A percentile compares a stretch with the other conserved stretches of the same genome.
These are phyloP conservation scores for Calonectria ilicicola DNA, from an alignment of 2,329 filamentous ascomycete species.

Conservation along the genomic window DNA sequence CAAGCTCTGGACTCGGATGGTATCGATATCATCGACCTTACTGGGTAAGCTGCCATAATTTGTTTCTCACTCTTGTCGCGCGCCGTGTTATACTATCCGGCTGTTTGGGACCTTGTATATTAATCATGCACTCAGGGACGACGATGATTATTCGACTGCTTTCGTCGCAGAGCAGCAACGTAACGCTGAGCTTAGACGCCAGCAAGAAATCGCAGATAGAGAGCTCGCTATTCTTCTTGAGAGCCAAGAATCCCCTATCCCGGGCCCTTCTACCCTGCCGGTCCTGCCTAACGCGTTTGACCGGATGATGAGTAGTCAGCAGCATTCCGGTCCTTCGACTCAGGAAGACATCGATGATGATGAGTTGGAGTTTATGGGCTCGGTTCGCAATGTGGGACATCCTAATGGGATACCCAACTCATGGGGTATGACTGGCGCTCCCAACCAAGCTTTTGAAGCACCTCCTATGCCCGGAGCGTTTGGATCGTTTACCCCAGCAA, in stretches of 20 bases:
- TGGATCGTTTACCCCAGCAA: constrained; percentile 5
- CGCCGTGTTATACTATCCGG: neutral
- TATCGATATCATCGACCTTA: constrained; percentile 55
- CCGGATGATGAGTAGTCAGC: constrained; percentile 46
- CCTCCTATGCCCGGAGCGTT: constrained; percentile 31
- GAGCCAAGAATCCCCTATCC: constrained; percentile 32
- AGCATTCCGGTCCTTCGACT: constrained; percentile 27
- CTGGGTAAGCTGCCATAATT: constrained; percentile 46
- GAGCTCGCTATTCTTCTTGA: constrained; percentile 45
- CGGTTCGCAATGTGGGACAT: neutral
- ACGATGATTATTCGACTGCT: constrained; percentile 46
- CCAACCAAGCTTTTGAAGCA: neutral
- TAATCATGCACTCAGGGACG: constrained; percentile 42
- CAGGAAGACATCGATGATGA: neutral
- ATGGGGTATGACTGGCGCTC: neutral
- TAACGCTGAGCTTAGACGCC: constrained; percentile 48
- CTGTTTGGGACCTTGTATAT: neutral
- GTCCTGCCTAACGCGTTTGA: constrained; percentile 39
- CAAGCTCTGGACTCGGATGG: constrained; percentile 15
- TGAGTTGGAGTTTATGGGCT: constrained; percentile 1
- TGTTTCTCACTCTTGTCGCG: no score
- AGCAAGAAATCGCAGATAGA: constrained; percentile 44
- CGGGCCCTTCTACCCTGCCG: constrained; percentile 7
- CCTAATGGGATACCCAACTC: neutral
- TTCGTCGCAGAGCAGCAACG: constrained; percentile 51